A percentile compares a stretch with the other conserved stretches of the same genome.
Evolutionary conservation across 2,329 filamentous ascomycete genomes (phyloP).

Genomic region (Aspergillus pseudotamarii): DNA sequence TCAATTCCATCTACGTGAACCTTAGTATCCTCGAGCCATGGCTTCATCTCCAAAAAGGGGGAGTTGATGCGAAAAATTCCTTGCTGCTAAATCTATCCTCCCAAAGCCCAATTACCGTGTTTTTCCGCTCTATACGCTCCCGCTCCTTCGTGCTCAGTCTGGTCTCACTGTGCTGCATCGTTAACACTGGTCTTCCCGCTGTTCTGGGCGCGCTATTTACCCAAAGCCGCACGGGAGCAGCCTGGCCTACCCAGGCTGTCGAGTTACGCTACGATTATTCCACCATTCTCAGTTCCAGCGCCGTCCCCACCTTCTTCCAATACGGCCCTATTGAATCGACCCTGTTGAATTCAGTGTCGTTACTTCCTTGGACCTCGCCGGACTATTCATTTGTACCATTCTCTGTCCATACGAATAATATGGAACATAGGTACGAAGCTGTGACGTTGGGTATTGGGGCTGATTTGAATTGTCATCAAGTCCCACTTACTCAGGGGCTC

Average conservation of each 20-base stretch:
- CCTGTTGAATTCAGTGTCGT: background rate
- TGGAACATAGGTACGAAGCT: background rate
- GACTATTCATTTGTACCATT: background rate
- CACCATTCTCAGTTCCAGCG: background rate
- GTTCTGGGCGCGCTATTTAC: background rate
- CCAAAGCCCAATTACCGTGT: background rate
- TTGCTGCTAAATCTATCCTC: background rate
- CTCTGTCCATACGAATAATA: background rate
- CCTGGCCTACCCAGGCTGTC: background rate
- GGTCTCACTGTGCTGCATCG: background rate
- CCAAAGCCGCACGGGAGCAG: background rate
- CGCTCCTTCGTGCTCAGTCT: background rate
- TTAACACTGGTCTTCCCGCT: background rate
- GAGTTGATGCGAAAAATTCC: background rate
- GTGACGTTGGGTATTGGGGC: background rate
- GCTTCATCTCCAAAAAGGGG: background rate
- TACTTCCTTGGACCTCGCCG: background rate
- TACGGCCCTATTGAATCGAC: background rate
- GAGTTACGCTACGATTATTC: background rate
- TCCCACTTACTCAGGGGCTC: background rate
- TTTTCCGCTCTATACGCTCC: background rate
- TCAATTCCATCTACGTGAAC: background rate
- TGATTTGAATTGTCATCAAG: background rate
- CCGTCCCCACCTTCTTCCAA: background rate
- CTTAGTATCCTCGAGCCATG: background rate